Percentiles rank a stretch among this genome's conserved stretches.
Conservation (phyloP, 2,329 filamentous ascomycete species). For the Fusarium tuaranense region DNA sequence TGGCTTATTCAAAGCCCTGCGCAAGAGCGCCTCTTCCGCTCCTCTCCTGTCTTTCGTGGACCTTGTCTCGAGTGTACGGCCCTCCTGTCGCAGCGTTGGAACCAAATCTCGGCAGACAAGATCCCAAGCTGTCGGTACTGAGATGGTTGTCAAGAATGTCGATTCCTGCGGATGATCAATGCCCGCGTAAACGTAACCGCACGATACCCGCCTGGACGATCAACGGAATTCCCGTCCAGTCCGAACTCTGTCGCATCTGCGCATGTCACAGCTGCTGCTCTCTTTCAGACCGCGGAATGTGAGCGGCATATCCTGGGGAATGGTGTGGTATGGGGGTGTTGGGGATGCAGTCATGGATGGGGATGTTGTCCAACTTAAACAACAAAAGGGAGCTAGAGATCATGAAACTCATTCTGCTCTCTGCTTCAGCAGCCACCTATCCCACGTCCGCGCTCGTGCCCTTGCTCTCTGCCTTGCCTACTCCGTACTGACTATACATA, state of each 20-base stretch:
- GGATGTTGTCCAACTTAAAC: conserved; percentile 40
- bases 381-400: conserved; percentile 16
- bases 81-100: background rate
- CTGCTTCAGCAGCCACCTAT: conserved; percentile 20
- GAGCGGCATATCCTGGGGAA: conserved; percentile 6
- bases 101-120: background rate
- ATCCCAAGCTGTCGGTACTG: conserved; percentile 1
- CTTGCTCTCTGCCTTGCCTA: conserved; percentile 35
- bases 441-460: conserved; percentile 15
- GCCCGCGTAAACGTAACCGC: background rate
- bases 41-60: background rate
- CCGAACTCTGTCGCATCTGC: conserved; percentile 2
- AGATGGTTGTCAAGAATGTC: background rate
- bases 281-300: conserved; percentile 3
- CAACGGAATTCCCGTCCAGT: background rate
- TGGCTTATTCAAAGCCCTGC: background rate
- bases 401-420: conserved; percentile 14
- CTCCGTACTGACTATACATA: conserved; percentile 25
- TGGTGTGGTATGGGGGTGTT: conserved; percentile 17
- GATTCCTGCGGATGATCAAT: background rate
- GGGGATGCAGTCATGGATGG: conserved; percentile 9
- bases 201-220: background rate
- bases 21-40: background rate
- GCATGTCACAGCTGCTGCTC: background rate
- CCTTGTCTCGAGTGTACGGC: conserved; percentile 1